Conservation (phyloP, 148 eudicot species). For the Chenopodium suecicum region DNA sequence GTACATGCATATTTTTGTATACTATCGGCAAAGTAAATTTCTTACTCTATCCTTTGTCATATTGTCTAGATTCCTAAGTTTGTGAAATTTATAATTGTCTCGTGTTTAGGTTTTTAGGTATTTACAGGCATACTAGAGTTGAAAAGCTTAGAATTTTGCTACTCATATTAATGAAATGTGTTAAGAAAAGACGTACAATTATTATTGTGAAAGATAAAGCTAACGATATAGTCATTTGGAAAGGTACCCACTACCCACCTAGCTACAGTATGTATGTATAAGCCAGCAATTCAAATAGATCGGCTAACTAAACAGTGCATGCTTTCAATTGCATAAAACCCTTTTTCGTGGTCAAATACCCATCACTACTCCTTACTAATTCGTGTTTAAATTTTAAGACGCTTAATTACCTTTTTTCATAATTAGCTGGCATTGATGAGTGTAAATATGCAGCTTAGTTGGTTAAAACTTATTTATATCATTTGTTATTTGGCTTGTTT, state of each 20-base stretch:
- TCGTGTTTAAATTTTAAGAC: too few species aligned
- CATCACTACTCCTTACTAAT: background rate
- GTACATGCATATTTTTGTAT: too few species aligned
- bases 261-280: background rate
- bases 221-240: too few species aligned
- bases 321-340: background rate
- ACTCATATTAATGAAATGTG: background rate
- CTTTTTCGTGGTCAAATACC: background rate
- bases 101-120: background rate
- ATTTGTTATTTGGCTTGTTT: too few species aligned
- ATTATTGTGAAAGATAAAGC: background rate
- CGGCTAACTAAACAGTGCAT: conserved; percentile 22
- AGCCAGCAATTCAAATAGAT: conserved; percentile 17
- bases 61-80: background rate
- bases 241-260: background rate
- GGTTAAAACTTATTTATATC: too few species aligned
- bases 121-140: background rate
- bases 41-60: background rate
- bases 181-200: background rate
- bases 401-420: too few species aligned
- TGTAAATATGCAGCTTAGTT: too few species aligned
- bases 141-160: too few species aligned
- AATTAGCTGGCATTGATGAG: too few species aligned
- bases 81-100: background rate
- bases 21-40: too few species aligned